Conservation (phyloP, 768 basidiomycete species). For the Suillus ampliporus region DNA sequence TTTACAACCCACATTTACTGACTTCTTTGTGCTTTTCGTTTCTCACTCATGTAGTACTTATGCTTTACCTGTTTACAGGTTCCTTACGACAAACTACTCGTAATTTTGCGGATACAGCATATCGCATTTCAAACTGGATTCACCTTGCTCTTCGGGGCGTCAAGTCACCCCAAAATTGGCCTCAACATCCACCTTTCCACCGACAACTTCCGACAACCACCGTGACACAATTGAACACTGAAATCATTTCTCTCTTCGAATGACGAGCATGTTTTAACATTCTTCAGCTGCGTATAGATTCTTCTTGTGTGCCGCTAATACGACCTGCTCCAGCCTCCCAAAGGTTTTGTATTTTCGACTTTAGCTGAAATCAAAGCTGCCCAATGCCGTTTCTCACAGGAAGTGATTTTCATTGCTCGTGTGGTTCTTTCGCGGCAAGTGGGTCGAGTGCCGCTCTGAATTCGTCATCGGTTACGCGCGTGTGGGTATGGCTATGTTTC, state of each 20-base stretch:
- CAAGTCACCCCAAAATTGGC: neutral
- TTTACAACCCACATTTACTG: neutral
- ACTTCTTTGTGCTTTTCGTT: constrained; percentile 5
- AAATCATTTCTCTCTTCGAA: neutral
- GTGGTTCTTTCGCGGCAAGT: neutral
- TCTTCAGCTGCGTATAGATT: neutral
- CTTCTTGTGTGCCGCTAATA: neutral
- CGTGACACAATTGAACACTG: neutral
- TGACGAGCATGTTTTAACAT: no score
- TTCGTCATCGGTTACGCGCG: neutral
- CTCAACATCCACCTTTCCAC: neutral
- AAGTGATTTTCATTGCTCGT: neutral
- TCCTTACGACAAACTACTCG: constrained; percentile 6
- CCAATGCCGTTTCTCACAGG: neutral
- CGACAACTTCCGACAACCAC: neutral
- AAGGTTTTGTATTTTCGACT: no score
- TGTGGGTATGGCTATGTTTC: neutral
- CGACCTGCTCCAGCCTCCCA: no score
- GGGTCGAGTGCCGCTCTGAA: neutral
- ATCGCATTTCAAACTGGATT: neutral
- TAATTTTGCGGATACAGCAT: constrained; percentile 4
- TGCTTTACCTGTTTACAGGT: constrained; percentile 7
- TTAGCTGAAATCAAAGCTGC: no score
- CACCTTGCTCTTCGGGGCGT: neutral
- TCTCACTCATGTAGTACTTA: constrained; percentile 5